phyloP scores from a whole-genome alignment of 768 basidiomycete genomes.

The Leccinellum rugosiceps region DNA sequence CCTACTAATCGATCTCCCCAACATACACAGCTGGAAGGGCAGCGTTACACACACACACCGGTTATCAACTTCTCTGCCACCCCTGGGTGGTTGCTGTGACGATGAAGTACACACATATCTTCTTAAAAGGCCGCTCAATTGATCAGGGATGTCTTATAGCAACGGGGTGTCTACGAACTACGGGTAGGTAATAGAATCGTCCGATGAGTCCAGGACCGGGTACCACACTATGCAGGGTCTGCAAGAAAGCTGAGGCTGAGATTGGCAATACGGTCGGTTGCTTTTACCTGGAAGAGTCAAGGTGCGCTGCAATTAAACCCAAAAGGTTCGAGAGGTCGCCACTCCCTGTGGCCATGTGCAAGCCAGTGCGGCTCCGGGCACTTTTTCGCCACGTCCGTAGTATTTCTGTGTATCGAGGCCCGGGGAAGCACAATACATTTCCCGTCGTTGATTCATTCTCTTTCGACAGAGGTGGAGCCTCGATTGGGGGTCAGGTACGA shows the following conservation, averaged over 20 bases:
- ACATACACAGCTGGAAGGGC: background rate
- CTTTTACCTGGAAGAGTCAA: background rate
- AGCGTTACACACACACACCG: too few species aligned
- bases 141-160: background rate
- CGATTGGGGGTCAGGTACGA: background rate
- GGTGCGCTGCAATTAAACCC: background rate
- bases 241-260: too few species aligned
- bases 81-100: background rate
- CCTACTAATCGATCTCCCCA: background rate
- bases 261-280: too few species aligned
- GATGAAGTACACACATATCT: background rate
- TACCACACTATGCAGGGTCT: background rate
- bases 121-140: background rate
- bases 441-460: background rate
- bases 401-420: background rate
- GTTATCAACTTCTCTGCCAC: background rate
- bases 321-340: slow-evolving; percentile 1
- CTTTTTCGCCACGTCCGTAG: background rate
- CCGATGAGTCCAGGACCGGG: too few species aligned
- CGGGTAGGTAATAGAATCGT: background rate
- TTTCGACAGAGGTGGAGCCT: background rate
- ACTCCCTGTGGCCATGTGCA: background rate
- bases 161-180: background rate
- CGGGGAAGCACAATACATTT: background rate
- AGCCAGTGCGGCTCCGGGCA: background rate